Conservation (phyloP, 1,284 basidiomycete genomes). For the Inonotus hispidus region DNA sequence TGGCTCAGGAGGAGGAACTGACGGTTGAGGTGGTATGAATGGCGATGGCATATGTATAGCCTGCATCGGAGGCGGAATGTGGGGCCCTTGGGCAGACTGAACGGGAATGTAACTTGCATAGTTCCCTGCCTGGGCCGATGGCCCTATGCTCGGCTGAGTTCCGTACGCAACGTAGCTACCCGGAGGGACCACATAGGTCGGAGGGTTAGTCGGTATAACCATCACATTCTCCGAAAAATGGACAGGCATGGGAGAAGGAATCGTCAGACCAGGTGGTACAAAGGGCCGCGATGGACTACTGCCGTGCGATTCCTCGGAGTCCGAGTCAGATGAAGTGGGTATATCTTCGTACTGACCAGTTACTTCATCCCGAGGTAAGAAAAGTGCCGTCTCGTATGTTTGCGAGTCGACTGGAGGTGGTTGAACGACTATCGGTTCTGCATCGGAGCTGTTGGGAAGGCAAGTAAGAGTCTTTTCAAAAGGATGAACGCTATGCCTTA, state of each 20-base stretch:
- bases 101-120: background rate
- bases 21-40: background rate
- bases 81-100: background rate
- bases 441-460: background rate
- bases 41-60: background rate
- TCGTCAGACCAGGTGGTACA: background rate
- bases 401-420: background rate
- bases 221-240: background rate
- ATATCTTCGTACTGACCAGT: background rate
- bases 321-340: background rate
- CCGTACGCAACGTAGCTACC: background rate
- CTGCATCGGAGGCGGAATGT: background rate
- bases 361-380: background rate
- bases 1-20: no score
- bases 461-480: background rate
- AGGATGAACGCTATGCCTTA: background rate
- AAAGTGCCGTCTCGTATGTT: background rate
- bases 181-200: background rate
- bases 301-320: background rate
- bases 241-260: background rate
- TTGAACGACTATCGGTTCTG: background rate
- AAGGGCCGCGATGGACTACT: no score
- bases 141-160: background rate
- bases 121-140: background rate
- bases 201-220: background rate